phyloP scores from a whole-genome alignment of 2,329 filamentous ascomycete genomes.

The Endocalyx cinctus region DNA sequence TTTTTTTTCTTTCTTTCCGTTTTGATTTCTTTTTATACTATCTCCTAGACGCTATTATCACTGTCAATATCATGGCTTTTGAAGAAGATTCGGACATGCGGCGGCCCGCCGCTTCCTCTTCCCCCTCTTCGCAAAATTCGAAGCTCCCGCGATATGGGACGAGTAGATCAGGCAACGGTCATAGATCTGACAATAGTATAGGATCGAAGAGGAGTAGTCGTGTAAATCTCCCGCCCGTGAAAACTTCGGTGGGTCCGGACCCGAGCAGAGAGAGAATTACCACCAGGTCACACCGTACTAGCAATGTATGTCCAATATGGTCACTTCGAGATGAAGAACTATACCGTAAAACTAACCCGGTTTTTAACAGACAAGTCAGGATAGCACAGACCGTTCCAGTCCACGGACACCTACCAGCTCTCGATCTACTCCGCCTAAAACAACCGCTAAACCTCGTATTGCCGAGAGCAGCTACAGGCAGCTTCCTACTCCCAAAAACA shows the following conservation, averaged over 20 bases:
- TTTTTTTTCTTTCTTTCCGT: too few relatives aligned
- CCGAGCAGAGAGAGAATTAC: slow-evolving; percentile 5
- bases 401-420: slow-evolving; percentile 8
- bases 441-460: slow-evolving; percentile 7
- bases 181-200: slow-evolving; percentile 12
- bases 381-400: slow-evolving; percentile 13
- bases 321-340: too few relatives aligned
- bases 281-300: slow-evolving; percentile 8
- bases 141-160: slow-evolving; percentile 13
- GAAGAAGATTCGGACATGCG: too few relatives aligned
- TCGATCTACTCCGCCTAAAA: slow-evolving; percentile 2
- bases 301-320: slow-evolving; percentile 17
- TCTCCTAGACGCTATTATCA: too few relatives aligned
- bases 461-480: too few relatives aligned
- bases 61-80: too few relatives aligned
- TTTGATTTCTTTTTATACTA: too few relatives aligned
- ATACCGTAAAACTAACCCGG: too few relatives aligned
- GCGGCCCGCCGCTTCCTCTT: too few relatives aligned
- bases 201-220: slow-evolving; percentile 12
- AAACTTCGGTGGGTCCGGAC: slow-evolving; percentile 4
- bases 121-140: slow-evolving; percentile 10
- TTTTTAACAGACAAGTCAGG: slow-evolving; percentile 20
- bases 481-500: too few relatives aligned
- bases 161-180: slow-evolving; percentile 6
- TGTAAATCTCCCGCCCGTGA: too few relatives aligned